Evolutionary conservation across 495 filamentous ascomycete species (phyloP).

Genomic region (Xylaria castorea): DNA sequence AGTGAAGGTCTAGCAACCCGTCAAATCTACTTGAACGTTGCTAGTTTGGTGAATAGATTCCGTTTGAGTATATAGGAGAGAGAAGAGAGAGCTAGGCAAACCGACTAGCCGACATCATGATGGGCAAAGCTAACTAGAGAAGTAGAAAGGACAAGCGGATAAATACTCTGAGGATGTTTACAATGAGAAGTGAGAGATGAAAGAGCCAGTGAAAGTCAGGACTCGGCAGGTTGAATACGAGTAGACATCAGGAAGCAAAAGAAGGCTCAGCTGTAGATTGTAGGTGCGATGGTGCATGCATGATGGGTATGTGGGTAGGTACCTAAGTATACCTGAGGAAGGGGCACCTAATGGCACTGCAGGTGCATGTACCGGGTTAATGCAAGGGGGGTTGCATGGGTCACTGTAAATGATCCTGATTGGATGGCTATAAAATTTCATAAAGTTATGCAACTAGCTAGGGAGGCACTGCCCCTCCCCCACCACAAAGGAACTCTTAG

Average conservation of each 20-base stretch:
- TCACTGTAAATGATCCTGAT: too few relatives aligned
- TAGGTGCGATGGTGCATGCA: not conserved
- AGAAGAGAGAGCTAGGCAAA: not conserved
- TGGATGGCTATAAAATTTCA: not conserved
- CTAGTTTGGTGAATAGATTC: not conserved
- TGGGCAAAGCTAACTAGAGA: not conserved
- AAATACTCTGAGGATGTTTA: not conserved
- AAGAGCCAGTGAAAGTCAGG: not conserved
- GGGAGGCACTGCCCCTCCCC: constrained; percentile 28
- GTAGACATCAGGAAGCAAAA: not conserved
- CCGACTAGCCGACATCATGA: not conserved
- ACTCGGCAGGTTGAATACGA: not conserved
- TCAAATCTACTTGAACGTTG: not conserved
- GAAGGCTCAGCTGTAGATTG: not conserved
- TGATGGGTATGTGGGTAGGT: not conserved
- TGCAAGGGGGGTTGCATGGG: too few relatives aligned
- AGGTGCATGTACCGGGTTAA: not conserved
- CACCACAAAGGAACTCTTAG: constrained; percentile 18
- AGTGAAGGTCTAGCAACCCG: not conserved
- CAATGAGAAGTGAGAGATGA: not conserved
- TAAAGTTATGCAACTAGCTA: constrained; percentile 13
- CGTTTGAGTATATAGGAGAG: not conserved
- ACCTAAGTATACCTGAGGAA: not conserved
- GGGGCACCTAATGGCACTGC: not conserved
- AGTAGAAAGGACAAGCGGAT: not conserved